Evolutionary conservation across 192 early-diverging fungal genomes (phyloP), one percentile per base, ranked within the genome.

Genomic region (Podila epicladia): DNA sequence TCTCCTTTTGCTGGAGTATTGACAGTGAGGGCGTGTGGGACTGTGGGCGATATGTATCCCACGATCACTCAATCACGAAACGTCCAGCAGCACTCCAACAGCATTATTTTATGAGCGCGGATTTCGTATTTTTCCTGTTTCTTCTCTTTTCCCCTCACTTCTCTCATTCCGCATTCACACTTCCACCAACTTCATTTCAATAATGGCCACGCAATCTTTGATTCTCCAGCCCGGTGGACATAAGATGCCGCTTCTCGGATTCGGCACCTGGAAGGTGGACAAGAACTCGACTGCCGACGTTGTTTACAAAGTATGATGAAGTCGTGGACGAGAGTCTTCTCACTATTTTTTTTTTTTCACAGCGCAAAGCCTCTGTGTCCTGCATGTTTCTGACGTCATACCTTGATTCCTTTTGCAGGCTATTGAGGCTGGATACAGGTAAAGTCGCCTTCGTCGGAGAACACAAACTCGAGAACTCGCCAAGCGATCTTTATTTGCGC

Each of bases 241-340:
- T 49, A 86, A 84, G 68, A 89, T 89, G 88, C 88, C 86, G 12
- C 38, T 87, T 32, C 74, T 87, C 59, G 88, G 88, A 37, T 82
- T 87, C 45, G 88, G 88, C 53, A 83, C 80, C 37, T 87, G 86
- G 88, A 83, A 87, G 69, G 84, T 89, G 33, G 55, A 82, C 57
- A 84, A 83, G 32, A 69, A 87, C 26, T 58, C 63, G 29, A 65
- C 83, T 38, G 83, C 82, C 9, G 72, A 85, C 12, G 79, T 75
- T 20, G 79, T 89, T 32, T 74, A 83, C 71, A 80, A 84, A 64
- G 85, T 72, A 72, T 53, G 37, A 5, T 60, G 38, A 26, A 15
- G 8, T 15, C 0, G 3, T 45, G 0, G 41, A 17, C 12, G 41
- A 15, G 15, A 13, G 41, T 45, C 41, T 15, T 45, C 41, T 45